Evolutionary conservation across 768 basidiomycete genomes (phyloP), one percentile per base, ranked within the genome.

Genomic region (Tephrocybe sp.): DNA sequence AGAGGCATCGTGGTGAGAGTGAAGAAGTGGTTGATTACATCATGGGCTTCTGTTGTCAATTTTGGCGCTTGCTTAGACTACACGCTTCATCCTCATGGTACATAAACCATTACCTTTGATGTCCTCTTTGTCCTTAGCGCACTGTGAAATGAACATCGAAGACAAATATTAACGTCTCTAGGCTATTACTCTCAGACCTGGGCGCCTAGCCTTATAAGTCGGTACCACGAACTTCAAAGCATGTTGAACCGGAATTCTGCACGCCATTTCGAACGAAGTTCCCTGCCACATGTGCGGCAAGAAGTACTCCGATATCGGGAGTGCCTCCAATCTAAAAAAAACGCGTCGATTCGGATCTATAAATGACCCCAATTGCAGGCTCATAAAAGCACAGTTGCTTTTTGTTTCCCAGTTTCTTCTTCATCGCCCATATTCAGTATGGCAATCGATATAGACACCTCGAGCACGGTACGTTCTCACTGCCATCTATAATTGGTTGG

Each of bases 1-100:
- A 81, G 70, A 51, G 76, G 62, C 77, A 78, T 79, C 17, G 18
- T 52, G 39, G 26, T 32, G 51, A 32, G 24, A 39, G 17, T 11
- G 10, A 14, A 24, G 30, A n/a, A 8, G 9, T 8, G 23, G 38
- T 25, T 53, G 51, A 53, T 48, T 53, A 53, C 51, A 42, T 48
- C 51, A 53, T 41, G 46, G 23, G 20, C 5, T 14, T 15, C 15
- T 36, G 6, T 36, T n/a, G 15, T 12, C 6, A 36, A 36, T 10
- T n/a, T 36, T 14, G 15, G 4, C 34, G 15, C 15, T 36, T 36
- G 34, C 15, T 30, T 30, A 12, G 12, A 30, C 28, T 30, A 5
- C 5, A 12, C 12, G 12, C 28, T 30, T 30, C 12, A n/a, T n/a
- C n/a, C n/a, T n/a, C n/a, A n/a, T n/a, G n/a, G n/a, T n/a, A n/a